Evolutionary conservation across 2,329 filamentous ascomycete genomes (phyloP).

Genomic region (Calonectria honghensis): DNA sequence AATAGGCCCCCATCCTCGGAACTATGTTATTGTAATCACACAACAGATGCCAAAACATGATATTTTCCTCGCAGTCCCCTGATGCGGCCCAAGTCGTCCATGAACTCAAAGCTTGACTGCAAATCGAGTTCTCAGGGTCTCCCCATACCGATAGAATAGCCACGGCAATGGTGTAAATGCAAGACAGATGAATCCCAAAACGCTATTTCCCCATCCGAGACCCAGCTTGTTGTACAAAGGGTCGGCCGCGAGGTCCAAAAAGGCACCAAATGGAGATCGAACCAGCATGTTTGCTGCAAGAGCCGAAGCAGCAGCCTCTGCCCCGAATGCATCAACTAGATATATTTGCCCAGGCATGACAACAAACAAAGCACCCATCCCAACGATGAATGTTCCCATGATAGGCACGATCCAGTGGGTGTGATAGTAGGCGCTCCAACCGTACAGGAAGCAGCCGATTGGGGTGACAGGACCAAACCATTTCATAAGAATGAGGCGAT

Average conservation of each 20-base stretch:
- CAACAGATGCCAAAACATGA: not conserved
- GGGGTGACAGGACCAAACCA: slow-evolving; percentile 72
- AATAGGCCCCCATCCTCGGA: accelerated
- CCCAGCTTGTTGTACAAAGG: slow-evolving; percentile 57
- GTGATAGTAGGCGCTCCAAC: slow-evolving; percentile 72
- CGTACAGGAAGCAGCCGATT: slow-evolving; percentile 73
- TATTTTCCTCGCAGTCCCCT: too few relatives aligned
- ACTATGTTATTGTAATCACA: not conserved
- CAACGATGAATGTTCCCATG: slow-evolving; percentile 71
- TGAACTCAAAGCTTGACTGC: not conserved
- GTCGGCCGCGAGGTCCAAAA: slow-evolving; percentile 73
- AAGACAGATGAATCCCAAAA: slow-evolving; percentile 59
- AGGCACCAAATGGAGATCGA: slow-evolving; percentile 75
- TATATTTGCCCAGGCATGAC: slow-evolving; percentile 53
- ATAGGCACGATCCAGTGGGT: slow-evolving; percentile 76
- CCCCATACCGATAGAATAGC: slow-evolving; percentile 22
- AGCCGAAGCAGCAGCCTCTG: slow-evolving; percentile 47
- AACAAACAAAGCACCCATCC: slow-evolving; percentile 64
- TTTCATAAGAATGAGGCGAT: slow-evolving; percentile 72
- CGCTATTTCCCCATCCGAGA: slow-evolving; percentile 66
- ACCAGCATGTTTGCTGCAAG: slow-evolving; percentile 45
- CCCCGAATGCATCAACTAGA: slow-evolving; percentile 51
- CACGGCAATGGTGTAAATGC: slow-evolving; percentile 18
- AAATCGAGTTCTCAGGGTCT: slow-evolving; percentile 13
- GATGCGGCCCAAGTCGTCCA: not conserved